phyloP scores from a whole-genome alignment of 352 stramenopile species.

The Globisporangium acanthophoron region DNA sequence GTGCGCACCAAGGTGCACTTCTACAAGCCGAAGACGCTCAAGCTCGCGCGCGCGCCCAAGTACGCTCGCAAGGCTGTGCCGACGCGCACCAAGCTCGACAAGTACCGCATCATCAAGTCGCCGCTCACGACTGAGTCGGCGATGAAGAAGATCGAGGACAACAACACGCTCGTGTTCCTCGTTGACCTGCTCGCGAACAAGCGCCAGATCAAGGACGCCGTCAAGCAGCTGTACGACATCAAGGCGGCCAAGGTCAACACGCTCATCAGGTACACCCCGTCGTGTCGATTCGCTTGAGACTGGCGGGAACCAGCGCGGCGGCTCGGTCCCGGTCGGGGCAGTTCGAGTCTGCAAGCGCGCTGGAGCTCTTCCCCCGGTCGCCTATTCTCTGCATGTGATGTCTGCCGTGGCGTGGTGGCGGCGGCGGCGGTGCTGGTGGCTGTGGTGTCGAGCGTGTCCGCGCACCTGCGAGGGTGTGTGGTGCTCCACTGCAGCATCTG shows the following conservation, averaged over 20 bases:
- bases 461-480: neutral
- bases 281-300: slow-evolving; percentile 62
- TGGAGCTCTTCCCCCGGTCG: slow-evolving; percentile 7
- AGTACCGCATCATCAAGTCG: slow-evolving; percentile 99
- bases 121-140: slow-evolving; percentile 99
- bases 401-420: neutral
- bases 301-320: slow-evolving; percentile 13
- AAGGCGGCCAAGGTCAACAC: slow-evolving; percentile 99
- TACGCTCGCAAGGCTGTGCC: slow-evolving; percentile 93
- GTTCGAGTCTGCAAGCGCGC: slow-evolving; percentile 3
- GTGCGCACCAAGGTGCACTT: slow-evolving; percentile 99
- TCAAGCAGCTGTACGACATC: slow-evolving; percentile 99
- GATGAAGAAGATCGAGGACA: slow-evolving; percentile 99
- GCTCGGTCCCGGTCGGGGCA: slow-evolving; percentile 11
- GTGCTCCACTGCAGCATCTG: neutral
- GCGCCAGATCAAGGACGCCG: slow-evolving; percentile 99
- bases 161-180: slow-evolving; percentile 99
- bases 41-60: slow-evolving; percentile 93
- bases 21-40: slow-evolving; percentile 98
- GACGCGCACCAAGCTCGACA: slow-evolving; percentile 96
- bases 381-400: neutral
- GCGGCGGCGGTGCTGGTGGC: neutral
- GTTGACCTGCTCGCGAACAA: slow-evolving; percentile 99
- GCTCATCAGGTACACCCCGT: slow-evolving; percentile 95
- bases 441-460: neutral